Evolutionary conservation across 2,329 filamentous ascomycete genomes (phyloP).

Genomic region (Aschersonia sp.): DNA sequence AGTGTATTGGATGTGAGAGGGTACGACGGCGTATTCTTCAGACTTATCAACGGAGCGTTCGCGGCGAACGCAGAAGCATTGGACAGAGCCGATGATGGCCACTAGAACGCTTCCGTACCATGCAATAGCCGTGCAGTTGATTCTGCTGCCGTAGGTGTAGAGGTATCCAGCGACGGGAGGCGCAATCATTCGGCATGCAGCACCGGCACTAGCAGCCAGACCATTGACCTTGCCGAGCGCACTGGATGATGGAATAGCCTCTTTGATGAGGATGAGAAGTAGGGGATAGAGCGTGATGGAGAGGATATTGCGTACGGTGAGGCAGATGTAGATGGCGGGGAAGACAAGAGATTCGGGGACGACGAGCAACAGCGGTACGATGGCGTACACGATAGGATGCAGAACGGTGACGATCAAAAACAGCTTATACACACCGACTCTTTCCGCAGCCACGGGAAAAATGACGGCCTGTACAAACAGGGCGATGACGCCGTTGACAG

Average conservation of each 20-base stretch:
- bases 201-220: slow-evolving; percentile 49
- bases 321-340: slow-evolving; percentile 42
- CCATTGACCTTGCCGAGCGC: slow-evolving; percentile 52
- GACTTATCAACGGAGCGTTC: slow-evolving; percentile 11
- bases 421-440: slow-evolving; percentile 42
- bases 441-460: slow-evolving; percentile 45
- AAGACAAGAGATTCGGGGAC: slow-evolving; percentile 36
- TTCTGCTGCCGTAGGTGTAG: slow-evolving; percentile 43
- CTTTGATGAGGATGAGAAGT: slow-evolving; percentile 53
- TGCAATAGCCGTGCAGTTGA: slow-evolving; percentile 44
- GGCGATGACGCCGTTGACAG: slow-evolving; percentile 42
- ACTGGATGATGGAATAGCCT: slow-evolving; percentile 40
- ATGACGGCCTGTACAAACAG: slow-evolving; percentile 44
- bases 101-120: slow-evolving; percentile 49
- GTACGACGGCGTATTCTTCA: slow-evolving; percentile 14
- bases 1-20: slow-evolving; percentile 4
- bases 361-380: slow-evolving; percentile 43
- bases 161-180: slow-evolving; percentile 50
- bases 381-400: slow-evolving; percentile 46
- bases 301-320: slow-evolving; percentile 43
- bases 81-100: slow-evolving; percentile 40
- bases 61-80: slow-evolving; percentile 41
- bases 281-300: slow-evolving; percentile 52
- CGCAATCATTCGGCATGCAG: slow-evolving; percentile 52
- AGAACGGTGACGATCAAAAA: slow-evolving; percentile 43